These are phyloP conservation scores for Talaromyces albobiverticillius DNA, from an alignment of 2,329 filamentous ascomycete genomes.

Conservation along the genomic window DNA sequence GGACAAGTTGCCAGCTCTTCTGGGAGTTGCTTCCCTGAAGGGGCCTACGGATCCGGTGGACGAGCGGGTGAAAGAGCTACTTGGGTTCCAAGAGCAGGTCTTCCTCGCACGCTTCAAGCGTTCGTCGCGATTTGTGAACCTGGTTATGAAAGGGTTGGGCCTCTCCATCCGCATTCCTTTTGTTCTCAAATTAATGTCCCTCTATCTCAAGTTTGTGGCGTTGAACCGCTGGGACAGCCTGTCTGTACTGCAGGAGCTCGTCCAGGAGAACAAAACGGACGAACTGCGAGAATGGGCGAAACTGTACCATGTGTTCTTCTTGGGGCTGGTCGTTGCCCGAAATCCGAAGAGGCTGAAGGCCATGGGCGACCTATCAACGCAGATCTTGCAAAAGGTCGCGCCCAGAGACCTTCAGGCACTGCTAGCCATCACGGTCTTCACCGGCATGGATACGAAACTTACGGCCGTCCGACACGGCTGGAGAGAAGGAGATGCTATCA, in stretches of 20 bases:
- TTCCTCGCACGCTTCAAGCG: background rate
- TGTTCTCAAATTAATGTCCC: background rate
- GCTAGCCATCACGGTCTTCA: background rate
- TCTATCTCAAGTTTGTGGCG: background rate
- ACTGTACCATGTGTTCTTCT: background rate
- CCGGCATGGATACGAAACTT: background rate
- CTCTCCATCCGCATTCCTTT: background rate
- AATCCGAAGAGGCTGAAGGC: background rate
- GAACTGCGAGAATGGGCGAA: background rate
- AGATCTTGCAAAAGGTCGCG: background rate
- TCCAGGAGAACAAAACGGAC: background rate
- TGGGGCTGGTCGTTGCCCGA: background rate
- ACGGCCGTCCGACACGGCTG: background rate
- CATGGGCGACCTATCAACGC: background rate
- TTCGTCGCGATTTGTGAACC: background rate
- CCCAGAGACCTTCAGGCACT: background rate
- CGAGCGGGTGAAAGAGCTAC: background rate
- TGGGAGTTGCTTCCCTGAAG: background rate
- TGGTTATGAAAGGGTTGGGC: background rate
- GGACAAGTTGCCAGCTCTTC: background rate
- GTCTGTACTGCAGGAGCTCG: background rate
- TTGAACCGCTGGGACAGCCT: background rate
- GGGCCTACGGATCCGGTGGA: background rate
- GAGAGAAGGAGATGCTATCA: background rate
- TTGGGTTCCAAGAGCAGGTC: background rate